These are phyloP conservation scores for Pyrenophora seminiperda DNA, from an alignment of 2,329 filamentous ascomycete genomes.

Conservation along the genomic window DNA sequence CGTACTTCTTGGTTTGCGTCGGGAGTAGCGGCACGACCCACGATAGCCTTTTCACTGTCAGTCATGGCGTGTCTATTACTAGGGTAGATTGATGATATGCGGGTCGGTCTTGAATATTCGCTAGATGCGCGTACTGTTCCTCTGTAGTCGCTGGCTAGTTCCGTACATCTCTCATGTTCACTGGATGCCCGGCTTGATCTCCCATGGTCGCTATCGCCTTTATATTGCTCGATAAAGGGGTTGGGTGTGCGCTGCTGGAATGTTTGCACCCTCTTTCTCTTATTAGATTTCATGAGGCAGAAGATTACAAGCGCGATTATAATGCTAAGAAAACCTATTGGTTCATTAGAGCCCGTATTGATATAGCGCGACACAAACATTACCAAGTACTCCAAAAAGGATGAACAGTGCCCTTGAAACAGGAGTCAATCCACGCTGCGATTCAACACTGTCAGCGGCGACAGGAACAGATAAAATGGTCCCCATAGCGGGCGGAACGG, in stretches of 20 bases:
- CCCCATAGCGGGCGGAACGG: not conserved
- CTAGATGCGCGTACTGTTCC: not conserved
- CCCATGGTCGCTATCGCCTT: no score
- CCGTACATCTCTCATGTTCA: no score
- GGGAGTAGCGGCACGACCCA: conserved; percentile 13
- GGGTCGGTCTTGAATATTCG: not conserved
- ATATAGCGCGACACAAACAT: not conserved
- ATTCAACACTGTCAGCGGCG: not conserved
- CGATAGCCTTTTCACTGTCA: conserved; percentile 18
- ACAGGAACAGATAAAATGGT: not conserved
- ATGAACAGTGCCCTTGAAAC: conserved; percentile 15
- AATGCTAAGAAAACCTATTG: conserved; percentile 10
- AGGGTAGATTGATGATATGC: not conserved
- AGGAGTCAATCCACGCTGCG: conserved; percentile 8
- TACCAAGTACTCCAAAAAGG: conserved; percentile 15
- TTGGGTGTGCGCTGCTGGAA: not conserved
- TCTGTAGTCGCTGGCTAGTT: no score
- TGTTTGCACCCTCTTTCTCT: not conserved
- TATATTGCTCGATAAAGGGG: not conserved
- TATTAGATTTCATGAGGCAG: conserved; percentile 7
- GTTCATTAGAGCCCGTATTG: not conserved
- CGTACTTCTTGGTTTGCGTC: conserved; percentile 15
- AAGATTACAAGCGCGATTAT: conserved; percentile 14
- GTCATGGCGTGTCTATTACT: conserved; percentile 8
- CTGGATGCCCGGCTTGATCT: no score